Evolutionary conservation across 345 rosid species (phyloP), one percentile per base, ranked within the genome.

Genomic region (Kernera saxatilis): DNA sequence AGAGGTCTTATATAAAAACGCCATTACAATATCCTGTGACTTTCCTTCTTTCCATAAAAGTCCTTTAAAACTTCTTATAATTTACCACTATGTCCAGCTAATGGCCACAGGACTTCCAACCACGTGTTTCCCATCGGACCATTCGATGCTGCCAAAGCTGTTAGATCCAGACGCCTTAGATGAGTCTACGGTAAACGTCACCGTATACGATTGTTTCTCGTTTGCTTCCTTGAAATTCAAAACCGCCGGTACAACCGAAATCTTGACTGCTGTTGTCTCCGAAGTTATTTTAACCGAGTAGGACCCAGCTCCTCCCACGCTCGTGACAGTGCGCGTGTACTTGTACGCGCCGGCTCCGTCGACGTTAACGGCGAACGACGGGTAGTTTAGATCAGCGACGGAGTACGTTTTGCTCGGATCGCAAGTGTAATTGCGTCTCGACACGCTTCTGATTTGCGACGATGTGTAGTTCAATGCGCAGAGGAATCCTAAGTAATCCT

Each of bases 101-200:
- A 93, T 57, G 2, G 87, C 96, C 52, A 93, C 80, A n/a, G 98
- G 94, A 69, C 97, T 93, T 5, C 81, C 84, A 14, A 91, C 98
- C 45, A 69, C 74, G 74, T 81, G 84, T 59, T 78, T 83, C 64
- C 90, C 97, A 73, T 91, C 96, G 5, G 91, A 75, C 98, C 98
- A 93, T 70, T 80, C 84, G 27, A 91, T 70, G 8, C 81, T 78
- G 11, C 84, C 92, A 37, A 88, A 88, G 72, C 69, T 78, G n/a
- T 78, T 76, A 10, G 82, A 74, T 46, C 59, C 77, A 0, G 82
- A 3, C 3, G 87, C 73, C 78, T 69, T 73, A 19, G 73, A 45
- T 1, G 85, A 65, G 53, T 74, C 82, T 6, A 73, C 92, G 0
- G 85, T 82, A 44, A 88, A 84, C 10, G 94, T 87, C 19, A 85